Evolutionary conservation across 1,284 basidiomycete genomes (phyloP), one percentile per base, ranked within the genome.

Genomic region (Fomitopsis betulina): DNA sequence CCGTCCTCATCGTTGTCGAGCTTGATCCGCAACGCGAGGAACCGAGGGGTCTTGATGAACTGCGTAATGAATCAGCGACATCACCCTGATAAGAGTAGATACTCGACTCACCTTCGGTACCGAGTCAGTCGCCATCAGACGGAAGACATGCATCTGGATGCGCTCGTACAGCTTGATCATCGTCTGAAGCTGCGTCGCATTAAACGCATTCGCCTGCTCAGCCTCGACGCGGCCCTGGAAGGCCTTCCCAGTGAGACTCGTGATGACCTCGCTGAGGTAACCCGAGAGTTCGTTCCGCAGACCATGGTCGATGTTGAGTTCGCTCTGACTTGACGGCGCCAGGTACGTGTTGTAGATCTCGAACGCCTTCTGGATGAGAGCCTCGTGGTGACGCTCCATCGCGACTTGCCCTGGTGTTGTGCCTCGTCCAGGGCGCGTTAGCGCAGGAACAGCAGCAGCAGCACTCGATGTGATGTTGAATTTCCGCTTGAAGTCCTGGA

Each of bases 291-390:
- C 96, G 66, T 94, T 94, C 60, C 96, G 89, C 39, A 99, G 79
- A 53, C 91, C 93, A 74, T 99, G 96, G 72, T 99, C 97, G 65
- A 99, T 98, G 76, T 99, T 99, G 60, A 99, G 85, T 75, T 99
- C 96, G 75, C 89, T 94, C 59, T 90, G 92, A 70, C 93, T 96
- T 25, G 94, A 93, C 0, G 95, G 96, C 0, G 96, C 96, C 32
- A 99, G 87, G 69, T 98, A 99, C 54, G 87, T 95, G 81, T 91
- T 91, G 78, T 93, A 94, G 67, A 99, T 98, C 59, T 91, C 84
- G 65, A 96, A 95, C 2, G 96, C 95, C 67, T 94, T 96, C 64
- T 92, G 87, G 66, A 98, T 95, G 65, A 99, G 80, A 47, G 94
- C 86, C 72, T 96, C 94, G 78, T 99, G 96, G 73, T 99, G 96